These are phyloP conservation scores for Yamadazyma mexicana DNA, from an alignment of 1,139 yeast genomes.

Conservation along the genomic window DNA sequence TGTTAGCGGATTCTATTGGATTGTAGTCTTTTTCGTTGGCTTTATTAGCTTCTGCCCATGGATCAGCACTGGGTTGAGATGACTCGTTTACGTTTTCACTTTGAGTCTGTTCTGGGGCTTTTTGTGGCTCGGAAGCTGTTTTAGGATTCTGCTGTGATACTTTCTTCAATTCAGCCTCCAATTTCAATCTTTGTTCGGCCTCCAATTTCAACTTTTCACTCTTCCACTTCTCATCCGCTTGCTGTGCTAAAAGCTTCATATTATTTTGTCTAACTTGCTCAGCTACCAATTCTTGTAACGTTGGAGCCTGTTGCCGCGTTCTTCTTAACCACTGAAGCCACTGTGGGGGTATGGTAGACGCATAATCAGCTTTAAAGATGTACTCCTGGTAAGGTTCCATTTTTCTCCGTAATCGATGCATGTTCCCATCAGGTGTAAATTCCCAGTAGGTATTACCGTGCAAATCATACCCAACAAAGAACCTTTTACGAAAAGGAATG, in stretches of 20 bases:
- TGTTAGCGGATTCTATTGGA: slow-evolving; percentile 35
- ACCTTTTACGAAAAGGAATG: slow-evolving; percentile 63
- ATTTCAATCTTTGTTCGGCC: slow-evolving; percentile 29
- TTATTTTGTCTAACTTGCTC: slow-evolving; percentile 59
- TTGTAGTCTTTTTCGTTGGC: slow-evolving; percentile 21
- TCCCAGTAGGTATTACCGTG: slow-evolving; percentile 89
- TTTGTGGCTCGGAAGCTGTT: too few species aligned
- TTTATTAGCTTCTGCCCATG: slow-evolving; percentile 41
- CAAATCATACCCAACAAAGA: slow-evolving; percentile 71
- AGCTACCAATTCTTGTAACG: slow-evolving; percentile 56
- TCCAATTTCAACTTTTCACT: slow-evolving; percentile 38
- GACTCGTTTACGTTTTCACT: not conserved
- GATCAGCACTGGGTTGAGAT: slow-evolving; percentile 18
- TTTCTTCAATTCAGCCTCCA: slow-evolving; percentile 35
- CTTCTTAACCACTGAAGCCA: slow-evolving; percentile 83
- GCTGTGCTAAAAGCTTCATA: slow-evolving; percentile 55
- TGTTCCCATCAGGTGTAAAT: slow-evolving; percentile 53
- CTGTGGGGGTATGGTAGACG: slow-evolving; percentile 58
- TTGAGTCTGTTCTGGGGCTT: too few species aligned
- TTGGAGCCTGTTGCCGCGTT: slow-evolving; percentile 61
- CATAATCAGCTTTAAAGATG: slow-evolving; percentile 50
- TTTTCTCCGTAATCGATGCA: slow-evolving; percentile 48
- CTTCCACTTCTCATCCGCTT: slow-evolving; percentile 63
- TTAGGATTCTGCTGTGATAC: slow-evolving; percentile 23
- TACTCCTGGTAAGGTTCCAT: slow-evolving; percentile 46